Conservation (phyloP, 2,329 filamentous ascomycete genomes). For the Calonectria henricotiae region DNA sequence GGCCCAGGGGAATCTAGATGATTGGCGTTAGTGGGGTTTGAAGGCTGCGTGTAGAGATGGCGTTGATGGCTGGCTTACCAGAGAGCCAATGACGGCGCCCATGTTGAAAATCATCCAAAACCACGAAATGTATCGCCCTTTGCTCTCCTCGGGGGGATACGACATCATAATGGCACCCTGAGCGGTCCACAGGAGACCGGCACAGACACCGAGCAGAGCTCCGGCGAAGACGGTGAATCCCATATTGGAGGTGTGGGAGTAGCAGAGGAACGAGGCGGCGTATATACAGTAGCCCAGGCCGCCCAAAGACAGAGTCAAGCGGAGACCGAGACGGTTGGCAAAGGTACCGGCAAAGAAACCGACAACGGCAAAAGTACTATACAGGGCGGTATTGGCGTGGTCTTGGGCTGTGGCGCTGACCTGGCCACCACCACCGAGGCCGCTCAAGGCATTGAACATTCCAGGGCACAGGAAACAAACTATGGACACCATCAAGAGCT, state of each 20-base stretch:
- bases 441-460: constrained; percentile 80
- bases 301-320: constrained; percentile 78
- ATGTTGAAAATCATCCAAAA: constrained; percentile 98
- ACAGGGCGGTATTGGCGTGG: constrained; percentile 80
- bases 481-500: constrained; percentile 78
- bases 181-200: constrained; percentile 86
- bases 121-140: constrained; percentile 90
- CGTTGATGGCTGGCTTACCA: constrained; percentile 59
- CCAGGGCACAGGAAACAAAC: constrained; percentile 77
- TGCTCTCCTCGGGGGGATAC: constrained; percentile 85
- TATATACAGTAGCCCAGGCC: constrained; percentile 86
- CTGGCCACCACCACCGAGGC: constrained; percentile 75
- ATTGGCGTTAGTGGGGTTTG: constrained; percentile 23
- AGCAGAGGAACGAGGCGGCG: constrained; percentile 79
- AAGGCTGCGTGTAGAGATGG: background rate
- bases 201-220: constrained; percentile 83
- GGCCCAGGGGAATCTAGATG: constrained; percentile 76
- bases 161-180: constrained; percentile 93
- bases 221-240: constrained; percentile 86
- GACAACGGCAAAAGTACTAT: constrained; percentile 79
- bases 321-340: constrained; percentile 83
- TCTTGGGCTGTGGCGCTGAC: constrained; percentile 70
- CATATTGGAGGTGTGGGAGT: constrained; percentile 77
- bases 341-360: constrained; percentile 84
- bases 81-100: constrained; percentile 88